Base-by-base conservation (phyloP, 495 filamentous ascomycete genomes). In the Hamigera avellanea region DNA sequence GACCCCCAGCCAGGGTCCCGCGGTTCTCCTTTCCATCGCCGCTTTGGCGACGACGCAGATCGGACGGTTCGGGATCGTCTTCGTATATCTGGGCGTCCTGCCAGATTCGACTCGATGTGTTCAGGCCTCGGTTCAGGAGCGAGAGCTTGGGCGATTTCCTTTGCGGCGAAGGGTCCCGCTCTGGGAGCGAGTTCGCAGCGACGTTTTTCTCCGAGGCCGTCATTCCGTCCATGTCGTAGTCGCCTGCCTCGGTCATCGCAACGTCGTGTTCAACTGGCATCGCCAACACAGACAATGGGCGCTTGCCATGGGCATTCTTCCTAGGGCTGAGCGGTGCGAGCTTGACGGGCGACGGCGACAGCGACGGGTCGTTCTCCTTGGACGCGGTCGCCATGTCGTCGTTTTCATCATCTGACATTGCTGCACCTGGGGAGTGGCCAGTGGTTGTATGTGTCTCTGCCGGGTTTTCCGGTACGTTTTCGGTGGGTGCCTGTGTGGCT, bases 301-400 rank as follows among this genome's bases (percentile, higher is more conserved):
- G 51, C 45, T 61, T 62, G n/a, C 53, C 52, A 12, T 51, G 46
- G 8, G 53, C 45, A 31, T 53, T 59, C 26, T 62, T 62, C 32
- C 60, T 50, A 12, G 60, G 53, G 19, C 43, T 56, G 13, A 53
- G 52, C 9, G 51, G 46, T 28, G 48, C 35, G 6, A 51, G 34
- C 35, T 44, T 48, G 14, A 64, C 48, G 0, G 61, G 62, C 1
- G 52, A 51, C 6, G 60, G 62, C 8, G 65, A 65, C 13, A 64
- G 45, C 8, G 60, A 63, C 1, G 68, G 66, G 37, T 73, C 52
- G 36, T 73, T 73, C 48, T 73, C 69, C 56, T 73, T 73, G 40
- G 51, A 57, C 27, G 48, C 53, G 32, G 36, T 52, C 16, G 48
- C 46, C 3, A 39, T 37, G 38, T 54, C 42, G 10, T 64, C 56